These are phyloP conservation scores for Puccinia novopanici DNA, from an alignment of 1,284 basidiomycete genomes.

Conservation along the genomic window DNA sequence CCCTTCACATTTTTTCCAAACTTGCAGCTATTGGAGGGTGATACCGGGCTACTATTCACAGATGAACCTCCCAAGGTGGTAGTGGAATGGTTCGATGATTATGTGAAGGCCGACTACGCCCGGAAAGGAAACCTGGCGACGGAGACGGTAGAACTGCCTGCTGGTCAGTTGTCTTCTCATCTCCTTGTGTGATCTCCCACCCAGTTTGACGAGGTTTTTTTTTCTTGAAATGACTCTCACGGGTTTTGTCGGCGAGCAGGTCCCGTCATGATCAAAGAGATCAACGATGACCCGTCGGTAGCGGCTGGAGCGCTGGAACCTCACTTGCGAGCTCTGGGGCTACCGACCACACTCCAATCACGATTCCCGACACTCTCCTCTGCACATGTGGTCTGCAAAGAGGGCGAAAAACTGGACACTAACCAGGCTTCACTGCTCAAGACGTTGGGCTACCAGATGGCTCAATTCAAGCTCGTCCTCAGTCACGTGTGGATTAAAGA, in stretches of 20 bases:
- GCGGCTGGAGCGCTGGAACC: slow-evolving; percentile 93
- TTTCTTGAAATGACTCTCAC: neutral
- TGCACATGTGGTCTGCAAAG: slow-evolving; percentile 80
- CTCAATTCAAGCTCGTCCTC: slow-evolving; percentile 35
- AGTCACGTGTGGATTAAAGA: slow-evolving; percentile 47
- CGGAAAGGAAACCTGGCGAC: slow-evolving; percentile 80
- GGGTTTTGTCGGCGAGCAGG: slow-evolving; percentile 55
- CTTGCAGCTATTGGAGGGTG: slow-evolving; percentile 80
- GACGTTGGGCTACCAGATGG: slow-evolving; percentile 50
- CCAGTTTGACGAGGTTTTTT: too few relatives aligned
- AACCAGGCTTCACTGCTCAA: slow-evolving; percentile 62
- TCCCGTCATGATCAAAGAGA: slow-evolving; percentile 61
- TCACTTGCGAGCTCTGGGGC: slow-evolving; percentile 85
- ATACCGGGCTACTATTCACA: slow-evolving; percentile 90
- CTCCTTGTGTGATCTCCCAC: too few relatives aligned
- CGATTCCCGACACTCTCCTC: slow-evolving; percentile 83
- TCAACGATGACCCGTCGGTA: slow-evolving; percentile 69
- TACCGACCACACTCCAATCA: slow-evolving; percentile 76
- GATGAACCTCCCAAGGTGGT: slow-evolving; percentile 84
- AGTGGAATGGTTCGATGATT: slow-evolving; percentile 89
- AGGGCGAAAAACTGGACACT: slow-evolving; percentile 74
- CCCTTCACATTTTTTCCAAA: slow-evolving; percentile 33
- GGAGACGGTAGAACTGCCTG: slow-evolving; percentile 74
- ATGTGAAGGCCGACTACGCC: slow-evolving; percentile 86
- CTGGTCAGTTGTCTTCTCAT: slow-evolving; percentile 59